phyloP scores from a whole-genome alignment of 805 yeast genomes.

The Candida easanensis region DNA sequence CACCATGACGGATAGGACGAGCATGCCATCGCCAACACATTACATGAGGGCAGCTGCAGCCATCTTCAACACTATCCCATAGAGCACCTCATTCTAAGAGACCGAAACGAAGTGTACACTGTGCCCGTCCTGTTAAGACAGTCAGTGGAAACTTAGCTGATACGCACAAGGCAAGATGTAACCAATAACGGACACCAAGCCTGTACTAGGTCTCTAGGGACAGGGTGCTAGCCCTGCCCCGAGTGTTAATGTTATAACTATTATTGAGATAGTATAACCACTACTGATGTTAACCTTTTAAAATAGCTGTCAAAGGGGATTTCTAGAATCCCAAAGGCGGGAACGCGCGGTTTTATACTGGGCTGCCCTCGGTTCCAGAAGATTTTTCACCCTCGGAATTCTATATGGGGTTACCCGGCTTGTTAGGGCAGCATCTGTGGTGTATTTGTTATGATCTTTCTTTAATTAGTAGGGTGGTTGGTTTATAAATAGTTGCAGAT shows the following conservation, averaged over 20 bases:
- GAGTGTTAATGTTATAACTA: slow-evolving; percentile 49
- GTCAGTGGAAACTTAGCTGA: slow-evolving; percentile 74
- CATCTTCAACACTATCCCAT: slow-evolving; percentile 26
- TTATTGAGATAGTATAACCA: slow-evolving; percentile 69
- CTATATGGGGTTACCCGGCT: slow-evolving; percentile 14
- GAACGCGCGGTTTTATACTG: slow-evolving; percentile 30
- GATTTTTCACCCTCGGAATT: slow-evolving; percentile 7
- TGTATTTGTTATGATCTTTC: too few relatives aligned
- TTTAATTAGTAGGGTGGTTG: too few relatives aligned
- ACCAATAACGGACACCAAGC: slow-evolving; percentile 26
- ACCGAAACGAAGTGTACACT: slow-evolving; percentile 74
- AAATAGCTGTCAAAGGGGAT: slow-evolving; percentile 20
- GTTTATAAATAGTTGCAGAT: too few relatives aligned
- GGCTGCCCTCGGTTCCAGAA: slow-evolving; percentile 1
- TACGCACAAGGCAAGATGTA: slow-evolving; percentile 29
- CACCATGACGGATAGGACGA: slow-evolving; percentile 28
- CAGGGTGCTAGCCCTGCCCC: slow-evolving; percentile 16
- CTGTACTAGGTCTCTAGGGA: slow-evolving; percentile 30
- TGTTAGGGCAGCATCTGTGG: slow-evolving; percentile 8
- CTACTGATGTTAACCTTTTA: slow-evolving; percentile 61
- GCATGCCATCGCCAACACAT: slow-evolving; percentile 22
- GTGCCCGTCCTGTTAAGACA: slow-evolving; percentile 70
- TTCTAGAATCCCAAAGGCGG: slow-evolving; percentile 21
- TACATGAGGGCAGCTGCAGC: slow-evolving; percentile 19
- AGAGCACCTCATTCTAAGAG: slow-evolving; percentile 50